These are phyloP conservation scores for Vitis rotundifolia DNA, from an alignment of 164 flowering plant species.

Conservation along the genomic window DNA sequence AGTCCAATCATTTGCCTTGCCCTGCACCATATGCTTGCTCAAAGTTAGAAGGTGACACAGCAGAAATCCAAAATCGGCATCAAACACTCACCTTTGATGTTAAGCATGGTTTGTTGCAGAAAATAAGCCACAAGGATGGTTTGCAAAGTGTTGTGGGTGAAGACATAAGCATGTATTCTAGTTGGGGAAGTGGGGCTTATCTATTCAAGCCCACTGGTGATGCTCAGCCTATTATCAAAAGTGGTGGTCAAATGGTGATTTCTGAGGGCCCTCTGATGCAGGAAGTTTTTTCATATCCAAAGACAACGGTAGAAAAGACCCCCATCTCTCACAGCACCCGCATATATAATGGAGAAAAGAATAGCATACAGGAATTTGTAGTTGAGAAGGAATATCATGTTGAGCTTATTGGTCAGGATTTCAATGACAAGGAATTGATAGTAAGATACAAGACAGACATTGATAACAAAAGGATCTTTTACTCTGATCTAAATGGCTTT, in stretches of 20 bases:
- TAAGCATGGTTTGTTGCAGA: constrained; percentile 66
- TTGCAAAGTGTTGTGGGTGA: constrained; percentile 53
- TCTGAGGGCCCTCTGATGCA: constrained; percentile 77
- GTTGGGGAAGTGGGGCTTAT: constrained; percentile 91
- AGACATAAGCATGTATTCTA: constrained; percentile 90
- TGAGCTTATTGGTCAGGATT: constrained; percentile 72
- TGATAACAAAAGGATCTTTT: constrained; percentile 70
- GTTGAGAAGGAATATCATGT: constrained; percentile 97
- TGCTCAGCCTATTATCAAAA: constrained; percentile 58
- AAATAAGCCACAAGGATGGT: constrained; percentile 52
- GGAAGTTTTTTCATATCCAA: constrained; percentile 82
- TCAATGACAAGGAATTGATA: constrained; percentile 79
- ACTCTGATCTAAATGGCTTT: constrained; percentile 90
- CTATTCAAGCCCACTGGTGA: constrained; percentile 88
- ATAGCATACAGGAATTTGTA: constrained; percentile 59
- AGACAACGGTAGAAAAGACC: constrained; percentile 57
- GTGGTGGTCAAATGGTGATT: constrained; percentile 60
- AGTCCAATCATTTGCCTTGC: constrained; percentile 42
- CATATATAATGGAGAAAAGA: constrained; percentile 50
- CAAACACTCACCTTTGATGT: constrained; percentile 67
- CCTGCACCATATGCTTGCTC: constrained; percentile 77
- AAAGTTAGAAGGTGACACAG: constrained; percentile 44
- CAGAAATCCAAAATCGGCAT: constrained; percentile 58
- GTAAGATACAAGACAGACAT: constrained; percentile 79
- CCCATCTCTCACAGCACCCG: constrained; percentile 93